Base-by-base conservation (phyloP, 495 filamentous ascomycete species). In the Pseudomonodictys pantanalensis region DNA sequence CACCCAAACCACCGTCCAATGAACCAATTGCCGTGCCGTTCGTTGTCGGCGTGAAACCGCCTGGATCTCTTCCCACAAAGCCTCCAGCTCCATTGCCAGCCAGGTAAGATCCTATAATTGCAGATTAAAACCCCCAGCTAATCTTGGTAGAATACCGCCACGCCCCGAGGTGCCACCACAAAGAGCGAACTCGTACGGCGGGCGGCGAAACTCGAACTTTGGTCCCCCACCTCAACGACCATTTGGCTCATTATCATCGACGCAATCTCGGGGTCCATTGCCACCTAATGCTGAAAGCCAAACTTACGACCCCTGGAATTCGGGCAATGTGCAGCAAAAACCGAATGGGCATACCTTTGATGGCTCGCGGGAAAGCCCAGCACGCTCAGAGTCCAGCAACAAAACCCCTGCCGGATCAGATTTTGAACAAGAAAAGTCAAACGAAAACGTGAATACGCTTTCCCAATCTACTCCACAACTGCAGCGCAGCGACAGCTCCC, bases 1-100 rank as follows among this genome's bases (percentile, higher is more conserved):
- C 65, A 9, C 72, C 73, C 15, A 74, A 73, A 53, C 60, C 68
- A 24, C 65, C 68, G 18, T 74, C 60, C 15, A 42, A 57, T 43
- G 60, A 63, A 28, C 24, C 41, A 2, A 20, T 52, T 15, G 26
- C 32, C n/a, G 17, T 57, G 26, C 38, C 52, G 18, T 38, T 41
- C 12, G n/a, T n/a, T 8, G 4, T 47, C 20, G 47, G 52, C 11
- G 47, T 15, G 7, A 63, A 63, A 47, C 33, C 53, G 12, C 45
- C 52, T 2, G 29, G 43, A 12, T 58, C 52, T 3, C 43, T 63
- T 2, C 60, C 60, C 23, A 22, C 46, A 41, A 63, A 57, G 38
- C 60, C 60, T 38, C 52, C 53, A 20, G 53, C 25, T 22, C 58
- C 41, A 9, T 29, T 43, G 2, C n/a, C 15, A 6, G 7, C 46